Percentiles rank a stretch among this genome's conserved stretches.
Evolutionary conservation across 176 grass and related monocot genomes (phyloP).

Genomic region (Musa troglodytarum): DNA sequence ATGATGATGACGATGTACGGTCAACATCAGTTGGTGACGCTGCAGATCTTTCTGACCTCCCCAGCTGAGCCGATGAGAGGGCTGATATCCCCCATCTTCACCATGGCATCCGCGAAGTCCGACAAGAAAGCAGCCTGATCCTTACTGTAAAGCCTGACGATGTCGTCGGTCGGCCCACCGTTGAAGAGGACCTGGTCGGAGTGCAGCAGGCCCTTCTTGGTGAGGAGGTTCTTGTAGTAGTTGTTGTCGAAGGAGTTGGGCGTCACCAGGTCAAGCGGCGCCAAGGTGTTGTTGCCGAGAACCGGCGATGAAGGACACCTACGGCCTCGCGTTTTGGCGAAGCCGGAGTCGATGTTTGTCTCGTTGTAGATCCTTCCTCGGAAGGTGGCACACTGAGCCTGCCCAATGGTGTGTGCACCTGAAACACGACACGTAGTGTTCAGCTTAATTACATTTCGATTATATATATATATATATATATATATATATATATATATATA

Average conservation of each 20-base stretch:
- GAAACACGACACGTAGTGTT: background rate
- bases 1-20: too few relatives aligned
- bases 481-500: background rate
- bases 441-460: background rate
- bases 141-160: background rate
- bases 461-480: background rate
- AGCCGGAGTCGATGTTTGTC: background rate
- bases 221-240: conserved; percentile 1
- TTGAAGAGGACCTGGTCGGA: conserved; percentile 3
- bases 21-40: background rate
- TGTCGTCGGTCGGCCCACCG: background rate
- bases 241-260: background rate
- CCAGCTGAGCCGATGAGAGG: background rate
- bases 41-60: conserved; percentile 5
- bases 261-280: background rate
- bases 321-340: background rate
- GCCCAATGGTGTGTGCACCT: background rate
- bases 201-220: conserved; percentile 2
- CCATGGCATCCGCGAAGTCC: background rate
- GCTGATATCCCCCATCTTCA: background rate
- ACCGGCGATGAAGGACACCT: background rate
- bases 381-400: background rate
- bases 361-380: background rate
- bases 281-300: background rate
- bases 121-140: background rate